A percentile compares a stretch with the other conserved stretches of the same genome.
Evolutionary conservation across 2,329 filamentous ascomycete genomes (phyloP).

Genomic region (Cladobotryum protrusum): DNA sequence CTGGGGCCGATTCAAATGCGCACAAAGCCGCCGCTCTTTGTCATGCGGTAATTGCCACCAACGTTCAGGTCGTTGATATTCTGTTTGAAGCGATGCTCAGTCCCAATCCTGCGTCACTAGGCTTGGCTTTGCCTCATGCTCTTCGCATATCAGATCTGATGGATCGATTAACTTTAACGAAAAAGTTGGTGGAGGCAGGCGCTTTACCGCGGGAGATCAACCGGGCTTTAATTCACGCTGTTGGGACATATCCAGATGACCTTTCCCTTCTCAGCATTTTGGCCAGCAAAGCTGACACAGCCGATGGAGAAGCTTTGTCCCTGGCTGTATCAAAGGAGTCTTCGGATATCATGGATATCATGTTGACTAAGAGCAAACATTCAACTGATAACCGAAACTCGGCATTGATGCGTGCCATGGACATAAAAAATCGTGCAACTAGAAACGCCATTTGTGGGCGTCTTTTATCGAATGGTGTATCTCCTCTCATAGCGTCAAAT

Average conservation of each 20-base stretch:
- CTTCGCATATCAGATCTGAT: slow-evolving; percentile 45
- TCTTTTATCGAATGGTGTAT: slow-evolving; percentile 41
- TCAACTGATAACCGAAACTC: slow-evolving; percentile 31
- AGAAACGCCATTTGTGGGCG: slow-evolving; percentile 39
- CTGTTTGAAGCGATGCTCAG: slow-evolving; percentile 34
- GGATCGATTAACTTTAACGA: slow-evolving; percentile 45
- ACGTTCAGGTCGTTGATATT: slow-evolving; percentile 41
- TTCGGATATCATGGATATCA: slow-evolving; percentile 38
- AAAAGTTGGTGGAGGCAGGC: slow-evolving; percentile 44
- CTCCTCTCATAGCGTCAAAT: slow-evolving; percentile 39
- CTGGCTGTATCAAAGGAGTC: slow-evolving; percentile 41
- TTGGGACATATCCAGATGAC: slow-evolving; percentile 43
- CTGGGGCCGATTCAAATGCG: slow-evolving; percentile 50
- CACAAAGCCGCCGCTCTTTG: slow-evolving; percentile 46
- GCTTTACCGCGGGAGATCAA: slow-evolving; percentile 43
- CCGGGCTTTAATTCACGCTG: slow-evolving; percentile 45
- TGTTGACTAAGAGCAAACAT: slow-evolving; percentile 35
- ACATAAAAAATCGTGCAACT: slow-evolving; percentile 31
- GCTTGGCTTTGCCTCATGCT: slow-evolving; percentile 45
- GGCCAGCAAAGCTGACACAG: slow-evolving; percentile 40
- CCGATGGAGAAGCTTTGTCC: slow-evolving; percentile 43
- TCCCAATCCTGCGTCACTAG: slow-evolving; percentile 39
- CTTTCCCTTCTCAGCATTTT: slow-evolving; percentile 41
- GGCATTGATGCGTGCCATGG: slow-evolving; percentile 39
- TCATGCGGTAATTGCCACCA: slow-evolving; percentile 41